phyloP scores from a whole-genome alignment of 768 basidiomycete species.

The Russula sp. region DNA sequence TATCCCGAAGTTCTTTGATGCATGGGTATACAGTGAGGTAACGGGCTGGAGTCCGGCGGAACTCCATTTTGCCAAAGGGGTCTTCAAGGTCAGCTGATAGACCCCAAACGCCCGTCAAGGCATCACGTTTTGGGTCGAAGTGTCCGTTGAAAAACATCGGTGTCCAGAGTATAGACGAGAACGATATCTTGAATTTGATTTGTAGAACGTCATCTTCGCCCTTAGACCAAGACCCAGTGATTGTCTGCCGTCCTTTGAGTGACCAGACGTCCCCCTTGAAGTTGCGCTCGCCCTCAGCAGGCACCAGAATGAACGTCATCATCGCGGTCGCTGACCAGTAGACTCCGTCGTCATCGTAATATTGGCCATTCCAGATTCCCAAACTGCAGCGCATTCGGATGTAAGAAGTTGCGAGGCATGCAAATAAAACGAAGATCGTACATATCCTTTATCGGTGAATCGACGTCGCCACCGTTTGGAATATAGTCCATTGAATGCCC shows the following conservation, averaged over 20 bases:
- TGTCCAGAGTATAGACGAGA: constrained; percentile 8
- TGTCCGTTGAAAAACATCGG: constrained; percentile 10
- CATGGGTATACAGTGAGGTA: constrained; percentile 33
- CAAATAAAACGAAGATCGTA: neutral
- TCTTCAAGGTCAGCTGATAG: neutral
- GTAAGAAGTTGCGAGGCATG: neutral
- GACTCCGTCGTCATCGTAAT: constrained; percentile 2
- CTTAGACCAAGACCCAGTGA: constrained; percentile 27
- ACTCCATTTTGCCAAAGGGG: constrained; percentile 26
- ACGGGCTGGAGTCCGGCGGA: constrained; percentile 33
- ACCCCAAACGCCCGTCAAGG: constrained; percentile 18
- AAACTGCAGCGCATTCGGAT: constrained; percentile 7
- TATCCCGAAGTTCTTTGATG: constrained; percentile 30
- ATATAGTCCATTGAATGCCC: constrained; percentile 17
- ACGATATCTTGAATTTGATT: constrained; percentile 28
- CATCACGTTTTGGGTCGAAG: constrained; percentile 15
- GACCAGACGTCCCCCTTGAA: constrained; percentile 23
- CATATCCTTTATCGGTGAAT: constrained; percentile 20
- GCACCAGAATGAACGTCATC: constrained; percentile 20
- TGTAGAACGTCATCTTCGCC: constrained; percentile 22
- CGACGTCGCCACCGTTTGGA: constrained; percentile 1
- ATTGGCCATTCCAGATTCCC: constrained; percentile 26
- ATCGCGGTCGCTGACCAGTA: neutral
- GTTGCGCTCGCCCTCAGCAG: constrained; percentile 13
- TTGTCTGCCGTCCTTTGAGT: constrained; percentile 22